A percentile compares a stretch with the other conserved stretches of the same genome.
Evolutionary conservation across 2,329 filamentous ascomycete genomes (phyloP).

Genomic region (Clonostachys sp.): DNA sequence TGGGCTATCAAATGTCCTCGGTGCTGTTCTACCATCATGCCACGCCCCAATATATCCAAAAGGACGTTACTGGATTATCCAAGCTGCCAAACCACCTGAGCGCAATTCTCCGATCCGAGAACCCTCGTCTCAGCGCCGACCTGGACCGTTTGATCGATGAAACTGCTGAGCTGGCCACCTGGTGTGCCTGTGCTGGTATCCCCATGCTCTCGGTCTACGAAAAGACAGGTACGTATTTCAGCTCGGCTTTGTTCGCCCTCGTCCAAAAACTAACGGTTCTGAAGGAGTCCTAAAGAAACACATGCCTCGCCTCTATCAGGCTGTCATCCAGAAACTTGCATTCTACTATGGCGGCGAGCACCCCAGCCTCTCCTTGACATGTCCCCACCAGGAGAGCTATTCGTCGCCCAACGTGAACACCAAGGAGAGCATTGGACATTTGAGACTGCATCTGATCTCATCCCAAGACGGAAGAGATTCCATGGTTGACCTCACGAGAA

Average conservation of each 20-base stretch:
- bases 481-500: conserved; percentile 91
- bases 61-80: conserved; percentile 72
- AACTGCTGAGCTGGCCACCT: conserved; percentile 85
- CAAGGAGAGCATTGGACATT: conserved; percentile 24
- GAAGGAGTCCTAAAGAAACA: conserved; percentile 84
- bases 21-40: conserved; percentile 93
- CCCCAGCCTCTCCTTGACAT: conserved; percentile 59
- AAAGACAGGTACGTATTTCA: conserved; percentile 63
- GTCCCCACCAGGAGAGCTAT: conserved; percentile 33
- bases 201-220: conserved; percentile 88
- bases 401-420: conserved; percentile 15
- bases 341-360: conserved; percentile 80
- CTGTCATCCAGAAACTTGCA: conserved; percentile 73
- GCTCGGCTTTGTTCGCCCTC: not conserved
- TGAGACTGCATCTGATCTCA: conserved; percentile 74
- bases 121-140: conserved; percentile 65
- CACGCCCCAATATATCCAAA: conserved; percentile 85
- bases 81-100: conserved; percentile 83
- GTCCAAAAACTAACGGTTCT: conserved; percentile 8
- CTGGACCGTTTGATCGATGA: conserved; percentile 85
- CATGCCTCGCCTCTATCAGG: conserved; percentile 77
- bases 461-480: conserved; percentile 88
- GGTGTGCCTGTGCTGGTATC: conserved; percentile 88
- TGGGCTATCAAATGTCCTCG: conserved; percentile 73
- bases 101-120: conserved; percentile 73